Conservation (phyloP, 768 basidiomycete genomes). For the Phlebiopsis gigantea region DNA sequence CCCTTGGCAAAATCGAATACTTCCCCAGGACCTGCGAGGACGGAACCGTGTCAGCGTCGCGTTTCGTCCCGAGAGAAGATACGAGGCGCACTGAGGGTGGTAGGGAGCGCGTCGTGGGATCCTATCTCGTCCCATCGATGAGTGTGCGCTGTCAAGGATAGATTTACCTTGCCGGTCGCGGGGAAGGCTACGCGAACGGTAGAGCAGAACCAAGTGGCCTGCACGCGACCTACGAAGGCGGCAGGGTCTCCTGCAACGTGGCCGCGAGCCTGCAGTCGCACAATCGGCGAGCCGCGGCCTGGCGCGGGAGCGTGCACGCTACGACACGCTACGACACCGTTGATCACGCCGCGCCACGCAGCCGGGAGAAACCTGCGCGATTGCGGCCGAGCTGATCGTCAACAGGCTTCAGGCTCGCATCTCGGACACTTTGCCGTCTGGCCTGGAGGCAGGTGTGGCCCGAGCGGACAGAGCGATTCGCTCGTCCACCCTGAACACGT, state of each 20-base stretch:
- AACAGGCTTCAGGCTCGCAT: neutral
- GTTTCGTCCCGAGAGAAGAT: neutral
- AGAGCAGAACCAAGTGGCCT: neutral
- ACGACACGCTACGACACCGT: neutral
- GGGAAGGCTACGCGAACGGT: neutral
- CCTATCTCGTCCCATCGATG: neutral
- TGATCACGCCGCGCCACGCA: conserved; percentile 1
- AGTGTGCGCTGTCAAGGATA: neutral
- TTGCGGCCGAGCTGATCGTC: neutral
- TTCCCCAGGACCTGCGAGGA: neutral
- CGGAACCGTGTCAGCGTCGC: neutral
- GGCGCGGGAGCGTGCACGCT: neutral
- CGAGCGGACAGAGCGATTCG: neutral
- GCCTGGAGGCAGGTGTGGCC: neutral
- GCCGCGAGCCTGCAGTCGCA: neutral
- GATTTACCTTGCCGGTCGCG: neutral
- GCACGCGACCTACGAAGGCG: neutral
- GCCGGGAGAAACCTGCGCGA: neutral
- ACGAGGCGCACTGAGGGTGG: neutral
- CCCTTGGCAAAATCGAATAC: neutral
- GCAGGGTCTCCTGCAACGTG: neutral
- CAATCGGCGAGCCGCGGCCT: neutral
- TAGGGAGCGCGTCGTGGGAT: neutral
- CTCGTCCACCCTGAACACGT: neutral
- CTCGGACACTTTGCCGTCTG: neutral